These are phyloP conservation scores for Chaetomium strumarium DNA, from an alignment of 2,329 filamentous ascomycete genomes.

Conservation along the genomic window DNA sequence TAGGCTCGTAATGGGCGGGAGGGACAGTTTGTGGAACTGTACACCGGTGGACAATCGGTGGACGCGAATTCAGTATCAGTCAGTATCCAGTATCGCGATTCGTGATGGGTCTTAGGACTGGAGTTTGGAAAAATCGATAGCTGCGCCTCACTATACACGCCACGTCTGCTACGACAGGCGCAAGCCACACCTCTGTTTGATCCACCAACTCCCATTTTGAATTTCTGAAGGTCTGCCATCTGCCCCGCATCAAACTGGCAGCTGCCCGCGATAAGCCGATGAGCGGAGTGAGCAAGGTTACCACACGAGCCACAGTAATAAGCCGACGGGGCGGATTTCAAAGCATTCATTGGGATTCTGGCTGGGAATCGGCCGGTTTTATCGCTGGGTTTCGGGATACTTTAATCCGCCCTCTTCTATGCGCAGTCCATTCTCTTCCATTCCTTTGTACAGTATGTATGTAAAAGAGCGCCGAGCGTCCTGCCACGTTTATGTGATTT, in stretches of 20 bases:
- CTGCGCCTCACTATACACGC: constrained; percentile 13
- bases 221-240: background rate
- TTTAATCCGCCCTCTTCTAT: too few relatives aligned
- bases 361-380: background rate
- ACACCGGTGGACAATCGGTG: constrained; percentile 6
- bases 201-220: too few relatives aligned
- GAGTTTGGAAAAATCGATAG: constrained; percentile 13
- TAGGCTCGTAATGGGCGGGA: background rate
- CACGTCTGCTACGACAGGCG: too few relatives aligned
- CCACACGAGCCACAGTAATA: background rate
- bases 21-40: background rate
- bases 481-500: background rate
- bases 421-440: background rate
- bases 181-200: constrained; percentile 12
- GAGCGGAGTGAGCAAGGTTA: background rate
- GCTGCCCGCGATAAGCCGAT: constrained; percentile 10
- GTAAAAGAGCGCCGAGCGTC: background rate
- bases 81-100: constrained; percentile 11
- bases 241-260: constrained; percentile 3
- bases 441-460: too few relatives aligned
- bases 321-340: too few relatives aligned
- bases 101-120: constrained; percentile 6
- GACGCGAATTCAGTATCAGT: constrained; percentile 2
- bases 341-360: constrained; percentile 1
- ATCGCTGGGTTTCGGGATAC: too few relatives aligned